Conservation (phyloP, 148 eudicot genomes). For the Amaranthus palmeri region DNA sequence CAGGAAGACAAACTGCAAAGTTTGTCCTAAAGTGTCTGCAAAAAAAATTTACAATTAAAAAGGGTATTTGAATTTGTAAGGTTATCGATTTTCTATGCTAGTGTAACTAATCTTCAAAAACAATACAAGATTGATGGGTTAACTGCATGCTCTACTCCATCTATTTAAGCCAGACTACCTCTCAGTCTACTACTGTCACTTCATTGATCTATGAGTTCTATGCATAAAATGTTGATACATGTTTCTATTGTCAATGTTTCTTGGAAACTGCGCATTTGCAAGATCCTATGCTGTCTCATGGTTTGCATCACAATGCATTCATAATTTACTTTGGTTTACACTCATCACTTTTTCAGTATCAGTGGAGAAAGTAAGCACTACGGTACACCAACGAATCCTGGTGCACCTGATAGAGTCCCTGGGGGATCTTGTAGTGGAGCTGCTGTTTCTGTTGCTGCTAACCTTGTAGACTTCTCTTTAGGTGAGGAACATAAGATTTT, state of each 20-base stretch:
- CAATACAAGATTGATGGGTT: not conserved
- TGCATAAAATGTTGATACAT: not conserved
- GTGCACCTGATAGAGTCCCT: slow-evolving; percentile 54
- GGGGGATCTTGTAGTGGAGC: slow-evolving; percentile 97
- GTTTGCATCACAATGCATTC: not conserved
- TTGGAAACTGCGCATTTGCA: slow-evolving; percentile 10
- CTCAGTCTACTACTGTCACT: not conserved
- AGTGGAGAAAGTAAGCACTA: slow-evolving; percentile 89
- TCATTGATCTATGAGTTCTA: slow-evolving; percentile 3
- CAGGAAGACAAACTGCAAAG: not conserved
- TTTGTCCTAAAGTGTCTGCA: not conserved
- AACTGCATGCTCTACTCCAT: not conserved
- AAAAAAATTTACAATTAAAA: not conserved
- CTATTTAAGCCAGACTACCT: not conserved
- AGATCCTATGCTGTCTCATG: not conserved
- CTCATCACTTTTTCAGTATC: slow-evolving; percentile 43
- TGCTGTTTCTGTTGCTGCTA: slow-evolving; percentile 89
- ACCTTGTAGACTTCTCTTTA: slow-evolving; percentile 79
- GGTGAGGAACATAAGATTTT: slow-evolving; percentile 41
- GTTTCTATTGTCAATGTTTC: not conserved
- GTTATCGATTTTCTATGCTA: not conserved
- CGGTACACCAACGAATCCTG: slow-evolving; percentile 84
- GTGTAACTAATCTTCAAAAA: not conserved
- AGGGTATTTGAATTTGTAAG: not conserved
- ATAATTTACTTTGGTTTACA: slow-evolving; percentile 7